Evolutionary conservation across 2,329 filamentous ascomycete species (phyloP).

Genomic region (Paracoccidioides brasiliensis): DNA sequence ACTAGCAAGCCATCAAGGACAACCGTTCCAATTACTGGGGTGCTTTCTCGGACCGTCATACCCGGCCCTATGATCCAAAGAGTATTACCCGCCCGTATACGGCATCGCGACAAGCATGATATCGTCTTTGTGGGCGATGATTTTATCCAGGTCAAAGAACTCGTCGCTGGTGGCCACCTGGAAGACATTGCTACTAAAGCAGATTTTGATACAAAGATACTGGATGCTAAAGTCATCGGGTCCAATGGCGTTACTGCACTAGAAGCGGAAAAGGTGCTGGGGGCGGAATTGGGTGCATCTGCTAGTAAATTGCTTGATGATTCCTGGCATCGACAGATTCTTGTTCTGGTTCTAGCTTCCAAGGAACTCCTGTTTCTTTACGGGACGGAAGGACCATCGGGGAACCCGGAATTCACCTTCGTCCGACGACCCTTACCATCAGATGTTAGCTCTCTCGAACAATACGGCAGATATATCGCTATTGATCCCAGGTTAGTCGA

Average conservation of each 20-base stretch:
- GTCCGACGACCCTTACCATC: conserved; percentile 47
- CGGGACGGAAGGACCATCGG: conserved; percentile 36
- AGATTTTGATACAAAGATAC: conserved; percentile 67
- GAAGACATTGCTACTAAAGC: conserved; percentile 63
- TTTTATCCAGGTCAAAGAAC: conserved; percentile 68
- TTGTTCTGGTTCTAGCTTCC: conserved; percentile 63
- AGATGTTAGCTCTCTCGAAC: conserved; percentile 39
- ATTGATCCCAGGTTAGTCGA: conserved; percentile 58
- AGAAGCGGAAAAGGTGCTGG: conserved; percentile 20
- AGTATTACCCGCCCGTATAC: conserved; percentile 67
- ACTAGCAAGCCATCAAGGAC: conserved; percentile 12
- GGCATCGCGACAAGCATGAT: conserved; percentile 59
- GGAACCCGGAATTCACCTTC: conserved; percentile 46
- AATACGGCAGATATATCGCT: conserved; percentile 54
- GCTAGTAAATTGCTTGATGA: conserved; percentile 10
- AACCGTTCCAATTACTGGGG: conserved; percentile 46
- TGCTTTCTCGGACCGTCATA: conserved; percentile 67
- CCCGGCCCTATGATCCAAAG: conserved; percentile 62
- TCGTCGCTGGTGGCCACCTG: conserved; percentile 54
- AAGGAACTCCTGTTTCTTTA: conserved; percentile 68
- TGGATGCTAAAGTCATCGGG: conserved; percentile 66
- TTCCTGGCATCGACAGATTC: conserved; percentile 58
- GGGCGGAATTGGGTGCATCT: conserved; percentile 6
- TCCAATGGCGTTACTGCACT: conserved; percentile 29
- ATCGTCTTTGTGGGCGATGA: conserved; percentile 76